Base-by-base conservation (phyloP, 1,139 yeast species). In the Blastobotrys petasosporus region DNA sequence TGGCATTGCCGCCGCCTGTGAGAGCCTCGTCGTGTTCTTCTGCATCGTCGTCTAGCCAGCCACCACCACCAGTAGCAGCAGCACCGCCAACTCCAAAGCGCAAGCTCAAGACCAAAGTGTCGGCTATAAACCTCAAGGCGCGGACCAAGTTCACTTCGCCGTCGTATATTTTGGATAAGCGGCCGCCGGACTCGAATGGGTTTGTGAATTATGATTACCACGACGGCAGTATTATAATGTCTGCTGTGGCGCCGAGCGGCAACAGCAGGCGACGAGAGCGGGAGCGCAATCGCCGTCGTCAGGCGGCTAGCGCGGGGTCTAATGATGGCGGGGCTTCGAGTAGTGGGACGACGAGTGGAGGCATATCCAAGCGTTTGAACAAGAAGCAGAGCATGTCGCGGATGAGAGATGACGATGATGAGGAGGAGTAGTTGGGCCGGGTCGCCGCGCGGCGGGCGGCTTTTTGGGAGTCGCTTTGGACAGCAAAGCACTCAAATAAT, bases 171-270 rank as follows among this genome's bases (percentile, higher is more conserved):
- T 41, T 47, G 4, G 51, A 48, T 30, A 44, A 48, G 20, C 50
- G 50, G 10, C 50, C 44, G 11, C 58, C 59, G 2, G 59, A 55
- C 33, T 29, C 48, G 29, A 42, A 38, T 15, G 59, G 59, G 3
- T 55, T 55, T 39, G 57, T 55, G 4, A 55, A 55, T 25, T 55
- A 52, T 38, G 55, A 52, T 32, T 47, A 52, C 17, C 46, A 44
- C 20, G 59, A 55, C 37, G 55, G 56, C 7, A 41, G 46, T 28
- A 47, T 54, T 4, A 46, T 55, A 23, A 55, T 55, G 57, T 52
- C 57, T 3, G 58, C 57, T 1, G 58, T 55, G 7, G 57, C 59
- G 2, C 57, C 57, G 6, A 52, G 56, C 34, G 59, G 59, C 20
- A 52, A 48, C 37, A 36, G 45, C n/a, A 17, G 47, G 11, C 20